Conservation (phyloP, 2,329 filamentous ascomycete species). For the Coniochaeta prunicola region DNA sequence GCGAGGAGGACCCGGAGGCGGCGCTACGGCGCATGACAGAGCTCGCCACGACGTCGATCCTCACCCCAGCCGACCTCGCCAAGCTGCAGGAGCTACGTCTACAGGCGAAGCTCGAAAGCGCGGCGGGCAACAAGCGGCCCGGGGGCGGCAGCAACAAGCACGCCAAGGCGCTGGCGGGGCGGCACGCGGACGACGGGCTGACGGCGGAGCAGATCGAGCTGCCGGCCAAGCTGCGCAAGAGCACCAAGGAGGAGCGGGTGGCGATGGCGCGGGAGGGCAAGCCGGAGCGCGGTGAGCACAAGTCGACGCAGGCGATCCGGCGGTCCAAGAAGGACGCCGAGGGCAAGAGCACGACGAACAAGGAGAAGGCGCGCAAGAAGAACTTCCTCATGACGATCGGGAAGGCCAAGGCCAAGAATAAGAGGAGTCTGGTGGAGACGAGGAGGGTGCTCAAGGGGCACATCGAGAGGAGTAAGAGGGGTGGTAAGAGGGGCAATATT, state of each 20-base stretch:
- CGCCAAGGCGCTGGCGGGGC: constrained; percentile 41
- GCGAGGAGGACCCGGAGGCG: constrained; percentile 26
- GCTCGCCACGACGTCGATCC: constrained; percentile 85
- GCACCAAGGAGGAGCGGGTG: constrained; percentile 82
- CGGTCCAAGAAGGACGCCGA: constrained; percentile 81
- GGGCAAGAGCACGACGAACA: constrained; percentile 95
- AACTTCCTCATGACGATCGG: constrained; percentile 98
- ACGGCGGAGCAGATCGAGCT: constrained; percentile 91
- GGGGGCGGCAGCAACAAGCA: no score
- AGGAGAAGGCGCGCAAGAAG: constrained; percentile 95
- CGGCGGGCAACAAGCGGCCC: constrained; percentile 35
- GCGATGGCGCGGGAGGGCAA: constrained; percentile 78
- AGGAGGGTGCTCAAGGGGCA: constrained; percentile 74
- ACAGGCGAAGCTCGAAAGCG: constrained; percentile 62
- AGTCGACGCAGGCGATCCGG: constrained; percentile 74
- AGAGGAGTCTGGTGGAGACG: constrained; percentile 85
- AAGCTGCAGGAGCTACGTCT: constrained; percentile 86
- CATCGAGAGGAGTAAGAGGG: constrained; percentile 74
- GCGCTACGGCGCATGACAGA: constrained; percentile 52
- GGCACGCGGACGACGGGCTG: constrained; percentile 79
- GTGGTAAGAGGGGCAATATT: constrained; percentile 70
- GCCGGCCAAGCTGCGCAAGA: constrained; percentile 71
- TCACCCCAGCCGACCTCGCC: constrained; percentile 92
- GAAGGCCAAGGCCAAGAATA: constrained; percentile 92
- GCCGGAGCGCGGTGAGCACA: constrained; percentile 70